Conservation (phyloP, 2,329 filamentous ascomycete species). For the Corynespora cassiicola region DNA sequence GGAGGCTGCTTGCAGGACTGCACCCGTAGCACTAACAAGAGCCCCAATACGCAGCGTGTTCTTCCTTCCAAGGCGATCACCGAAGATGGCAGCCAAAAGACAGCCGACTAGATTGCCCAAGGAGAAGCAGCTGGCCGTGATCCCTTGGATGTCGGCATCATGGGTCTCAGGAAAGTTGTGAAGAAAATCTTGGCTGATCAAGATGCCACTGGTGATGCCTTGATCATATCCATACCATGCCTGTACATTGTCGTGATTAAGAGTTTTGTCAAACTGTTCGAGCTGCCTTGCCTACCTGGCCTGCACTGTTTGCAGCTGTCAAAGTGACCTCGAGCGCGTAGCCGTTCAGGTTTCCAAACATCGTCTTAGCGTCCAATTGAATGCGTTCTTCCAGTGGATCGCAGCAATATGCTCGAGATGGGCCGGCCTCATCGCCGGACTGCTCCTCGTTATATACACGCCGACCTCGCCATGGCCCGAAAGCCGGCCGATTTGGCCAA, state of each 20-base stretch:
- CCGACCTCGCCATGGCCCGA: conserved; percentile 4
- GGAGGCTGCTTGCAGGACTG: conserved; percentile 22
- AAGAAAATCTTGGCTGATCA: conserved; percentile 26
- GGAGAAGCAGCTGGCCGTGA: conserved; percentile 29
- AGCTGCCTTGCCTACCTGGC: conserved; percentile 10
- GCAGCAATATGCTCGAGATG: conserved; percentile 5
- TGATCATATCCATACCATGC: conserved; percentile 23
- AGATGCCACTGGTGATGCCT: conserved; percentile 18
- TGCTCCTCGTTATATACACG: conserved; percentile 11
- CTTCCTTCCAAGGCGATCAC: conserved; percentile 24
- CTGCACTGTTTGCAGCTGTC: conserved; percentile 26
- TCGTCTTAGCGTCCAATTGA: conserved; percentile 3
- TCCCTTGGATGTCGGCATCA: conserved; percentile 24
- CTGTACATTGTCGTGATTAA: conserved; percentile 1
- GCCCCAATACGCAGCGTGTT: conserved; percentile 22
- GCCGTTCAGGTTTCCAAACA: conserved; percentile 20
- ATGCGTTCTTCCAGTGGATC: neutral
- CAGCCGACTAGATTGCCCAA: conserved; percentile 24
- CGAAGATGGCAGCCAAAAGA: conserved; percentile 19
- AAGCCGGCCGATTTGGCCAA: conserved; percentile 1
- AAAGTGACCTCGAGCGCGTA: conserved; percentile 25
- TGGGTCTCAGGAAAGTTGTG: conserved; percentile 24
- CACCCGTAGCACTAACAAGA: conserved; percentile 18
- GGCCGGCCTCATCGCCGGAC: conserved; percentile 1
- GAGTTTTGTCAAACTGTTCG: neutral